Percentiles rank a stretch among this genome's conserved stretches.
Conservation (phyloP, 2,329 filamentous ascomycete species). For the Aspergillus aculeatus region DNA sequence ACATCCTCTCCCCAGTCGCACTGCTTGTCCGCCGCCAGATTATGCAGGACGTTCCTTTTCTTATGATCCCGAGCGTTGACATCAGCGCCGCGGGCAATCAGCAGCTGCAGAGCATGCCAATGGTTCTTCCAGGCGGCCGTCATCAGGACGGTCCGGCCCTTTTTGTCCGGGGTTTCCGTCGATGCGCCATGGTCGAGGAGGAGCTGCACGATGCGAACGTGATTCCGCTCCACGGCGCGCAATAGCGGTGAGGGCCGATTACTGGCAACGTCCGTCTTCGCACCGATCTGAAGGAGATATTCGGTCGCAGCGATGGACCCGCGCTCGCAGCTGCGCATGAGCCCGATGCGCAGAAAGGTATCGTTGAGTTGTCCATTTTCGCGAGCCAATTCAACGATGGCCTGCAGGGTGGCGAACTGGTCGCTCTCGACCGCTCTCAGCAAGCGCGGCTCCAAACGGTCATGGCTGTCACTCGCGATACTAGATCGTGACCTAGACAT, state of each 20-base stretch:
- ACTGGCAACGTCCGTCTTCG: slow-evolving; percentile 35
- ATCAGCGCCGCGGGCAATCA: slow-evolving; percentile 38
- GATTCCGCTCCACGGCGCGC: slow-evolving; percentile 40
- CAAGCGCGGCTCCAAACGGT: slow-evolving; percentile 44
- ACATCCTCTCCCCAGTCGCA: slow-evolving; percentile 50
- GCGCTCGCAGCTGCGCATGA: slow-evolving; percentile 43
- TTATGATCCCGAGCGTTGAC: slow-evolving; percentile 35
- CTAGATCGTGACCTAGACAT: slow-evolving; percentile 32
- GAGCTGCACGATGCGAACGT: slow-evolving; percentile 46
- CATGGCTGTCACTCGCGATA: slow-evolving; percentile 36
- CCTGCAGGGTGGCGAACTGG: slow-evolving; percentile 32
- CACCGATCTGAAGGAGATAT: slow-evolving; percentile 39
- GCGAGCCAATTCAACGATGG: slow-evolving; percentile 33
- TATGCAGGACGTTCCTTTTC: slow-evolving; percentile 39
- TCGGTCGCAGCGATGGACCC: slow-evolving; percentile 32
- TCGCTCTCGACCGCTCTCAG: slow-evolving; percentile 42
- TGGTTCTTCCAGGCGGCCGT: slow-evolving; percentile 47
- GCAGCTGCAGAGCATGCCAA: slow-evolving; percentile 36
- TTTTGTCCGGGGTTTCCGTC: slow-evolving; percentile 44
- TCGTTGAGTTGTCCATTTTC: slow-evolving; percentile 38
- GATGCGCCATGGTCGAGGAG: slow-evolving; percentile 39
- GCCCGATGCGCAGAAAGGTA: slow-evolving; percentile 39
- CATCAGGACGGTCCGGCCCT: slow-evolving; percentile 46
- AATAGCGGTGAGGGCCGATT: slow-evolving; percentile 37
- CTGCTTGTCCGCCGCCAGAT: slow-evolving; percentile 47